Percentiles rank a stretch among this genome's conserved stretches.
Evolutionary conservation across 1,284 basidiomycete species (phyloP).

Genomic region (Xerocomus cyaneibrunnescens): DNA sequence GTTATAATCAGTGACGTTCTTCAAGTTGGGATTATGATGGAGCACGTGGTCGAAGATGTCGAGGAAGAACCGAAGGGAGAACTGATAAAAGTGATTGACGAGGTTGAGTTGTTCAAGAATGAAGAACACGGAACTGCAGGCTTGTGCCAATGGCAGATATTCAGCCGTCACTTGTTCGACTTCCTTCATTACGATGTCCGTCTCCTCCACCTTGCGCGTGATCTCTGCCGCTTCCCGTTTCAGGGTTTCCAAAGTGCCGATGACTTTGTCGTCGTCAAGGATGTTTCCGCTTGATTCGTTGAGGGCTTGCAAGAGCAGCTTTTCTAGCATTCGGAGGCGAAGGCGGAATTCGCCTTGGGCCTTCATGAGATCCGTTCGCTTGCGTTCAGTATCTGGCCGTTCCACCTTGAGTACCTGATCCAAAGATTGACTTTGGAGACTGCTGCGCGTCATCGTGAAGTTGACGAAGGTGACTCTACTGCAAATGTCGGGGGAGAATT

Average conservation of each 20-base stretch:
- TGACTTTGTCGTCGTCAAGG: constrained; percentile 98
- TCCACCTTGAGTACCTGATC: constrained; percentile 98
- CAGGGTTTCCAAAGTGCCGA: constrained; percentile 94
- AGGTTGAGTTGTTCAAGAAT: constrained; percentile 92
- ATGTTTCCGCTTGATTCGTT: constrained; percentile 98
- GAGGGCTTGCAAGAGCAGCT: constrained; percentile 90
- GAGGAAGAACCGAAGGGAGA: constrained; percentile 96
- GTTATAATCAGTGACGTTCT: constrained; percentile 72
- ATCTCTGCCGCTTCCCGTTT: constrained; percentile 98
- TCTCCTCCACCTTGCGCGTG: constrained; percentile 96
- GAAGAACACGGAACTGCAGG: constrained; percentile 97
- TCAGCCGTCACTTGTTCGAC: constrained; percentile 95
- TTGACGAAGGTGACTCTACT: constrained; percentile 99
- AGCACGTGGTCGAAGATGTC: constrained; percentile 97
- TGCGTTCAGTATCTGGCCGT: constrained; percentile 94
- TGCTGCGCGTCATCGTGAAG: constrained; percentile 99
- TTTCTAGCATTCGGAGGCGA: constrained; percentile 90
- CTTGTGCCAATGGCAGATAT: constrained; percentile 93
- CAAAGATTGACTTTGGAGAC: constrained; percentile 96
- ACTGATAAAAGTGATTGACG: constrained; percentile 99
- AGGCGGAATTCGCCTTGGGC: constrained; percentile 98
- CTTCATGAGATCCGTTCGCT: constrained; percentile 98
- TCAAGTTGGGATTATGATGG: constrained; percentile 88
- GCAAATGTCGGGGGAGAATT: constrained; percentile 98
- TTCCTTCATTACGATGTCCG: constrained; percentile 93